These are phyloP conservation scores for Pyrenophora graminea DNA, from an alignment of 2,329 filamentous ascomycete genomes.

Conservation along the genomic window DNA sequence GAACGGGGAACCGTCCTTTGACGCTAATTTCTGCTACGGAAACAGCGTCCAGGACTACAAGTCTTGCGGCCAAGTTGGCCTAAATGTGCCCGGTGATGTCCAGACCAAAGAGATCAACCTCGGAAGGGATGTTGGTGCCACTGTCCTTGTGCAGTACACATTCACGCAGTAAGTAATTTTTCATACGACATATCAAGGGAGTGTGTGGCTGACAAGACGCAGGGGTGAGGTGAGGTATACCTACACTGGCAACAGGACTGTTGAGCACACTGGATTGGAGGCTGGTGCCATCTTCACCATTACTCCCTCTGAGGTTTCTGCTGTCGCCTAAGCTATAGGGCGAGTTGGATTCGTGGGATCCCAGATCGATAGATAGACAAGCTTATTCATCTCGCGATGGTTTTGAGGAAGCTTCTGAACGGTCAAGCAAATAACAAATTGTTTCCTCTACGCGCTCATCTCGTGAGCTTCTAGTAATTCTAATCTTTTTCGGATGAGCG, in stretches of 20 bases:
- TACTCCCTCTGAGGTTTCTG: constrained; percentile 14
- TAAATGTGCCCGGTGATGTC: constrained; percentile 18
- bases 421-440: too few species aligned
- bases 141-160: constrained; percentile 17
- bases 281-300: constrained; percentile 7
- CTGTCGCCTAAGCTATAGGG: not conserved
- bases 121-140: constrained; percentile 12
- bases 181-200: too few species aligned
- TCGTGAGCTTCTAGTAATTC: too few species aligned
- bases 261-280: not conserved
- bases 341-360: too few species aligned
- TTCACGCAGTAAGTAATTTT: constrained; percentile 20
- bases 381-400: too few species aligned
- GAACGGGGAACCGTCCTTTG: constrained; percentile 18
- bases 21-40: constrained; percentile 18
- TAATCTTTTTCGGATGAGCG: too few species aligned
- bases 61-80: constrained; percentile 14
- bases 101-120: constrained; percentile 19
- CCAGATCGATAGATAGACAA: too few species aligned
- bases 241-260: constrained; percentile 3
- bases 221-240: constrained; percentile 5
- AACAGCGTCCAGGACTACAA: constrained; percentile 23
- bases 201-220: not conserved
- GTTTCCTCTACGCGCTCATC: too few species aligned
- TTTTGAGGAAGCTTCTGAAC: too few species aligned